Evolutionary conservation across 2,329 filamentous ascomycete species (phyloP), one percentile per base, ranked within the genome.

Genomic region (Exserohilum rostratum): DNA sequence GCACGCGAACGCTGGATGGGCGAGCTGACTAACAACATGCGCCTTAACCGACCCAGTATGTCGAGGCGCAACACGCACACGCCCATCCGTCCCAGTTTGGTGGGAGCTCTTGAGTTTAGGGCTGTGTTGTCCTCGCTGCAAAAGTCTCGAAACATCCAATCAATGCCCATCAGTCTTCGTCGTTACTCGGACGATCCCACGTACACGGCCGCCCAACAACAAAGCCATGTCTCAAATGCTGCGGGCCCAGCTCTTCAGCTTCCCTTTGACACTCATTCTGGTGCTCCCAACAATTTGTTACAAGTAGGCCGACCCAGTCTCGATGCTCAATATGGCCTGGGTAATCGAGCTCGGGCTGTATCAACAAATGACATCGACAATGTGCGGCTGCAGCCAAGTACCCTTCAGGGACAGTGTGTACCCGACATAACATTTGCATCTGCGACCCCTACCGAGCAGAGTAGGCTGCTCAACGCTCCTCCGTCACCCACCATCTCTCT

Each of bases 11-110:
- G 82, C 39, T 85, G 85, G 77, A 77, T 88, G 55, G 91, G 91
- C 17, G 93, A 98, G 74, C 85, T 99, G 70, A 88, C 89, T 34
- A 95, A 88, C 73, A 96, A 91, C 73, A 99, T 99, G 95, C 89
- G 93, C 52, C 83, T 98, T 25, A 87, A 87, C 62, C 85, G 91
- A 18, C 86, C 90, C 1, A 79, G 80, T 29, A 82, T 85, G 42
- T 84, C 87, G 59, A 86, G 89, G 62, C 88, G 88, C 61, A 91
- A 83, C 42, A 86, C 91, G 2, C 84, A 93, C 57, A 93, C 88
- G 6, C 90, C 92, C 0, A 97, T 99, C 58, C 85, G 95, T 38
- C 93, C 95, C 1, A 98, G 95, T 79, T 79, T 99, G 42, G 89
- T 99, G 3, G 95, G 95, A 38, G 95, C 91, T 7, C 80, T 99